Conservation (phyloP, 2,329 filamentous ascomycete species). For the Colletotrichum simmondsii region DNA sequence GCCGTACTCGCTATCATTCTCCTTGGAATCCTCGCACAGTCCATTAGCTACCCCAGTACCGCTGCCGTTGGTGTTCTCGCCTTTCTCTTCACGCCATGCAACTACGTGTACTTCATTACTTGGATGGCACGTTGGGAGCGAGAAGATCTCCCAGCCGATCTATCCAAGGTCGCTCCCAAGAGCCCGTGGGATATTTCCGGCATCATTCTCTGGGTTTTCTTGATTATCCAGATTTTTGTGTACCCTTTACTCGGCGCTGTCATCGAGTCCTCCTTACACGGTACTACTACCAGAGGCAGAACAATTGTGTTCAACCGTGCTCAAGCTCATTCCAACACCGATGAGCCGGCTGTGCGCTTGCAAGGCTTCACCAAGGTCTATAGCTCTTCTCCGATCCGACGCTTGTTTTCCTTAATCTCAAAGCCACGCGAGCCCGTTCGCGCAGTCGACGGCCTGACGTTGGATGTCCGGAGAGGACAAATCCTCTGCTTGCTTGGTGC, state of each 20-base stretch:
- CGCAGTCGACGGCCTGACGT: constrained; percentile 80
- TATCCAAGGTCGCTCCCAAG: constrained; percentile 70
- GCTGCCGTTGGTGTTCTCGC: constrained; percentile 76
- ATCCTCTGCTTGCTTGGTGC: constrained; percentile 89
- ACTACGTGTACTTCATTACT: constrained; percentile 84
- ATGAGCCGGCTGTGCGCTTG: constrained; percentile 73
- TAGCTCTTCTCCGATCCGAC: constrained; percentile 70
- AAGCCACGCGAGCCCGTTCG: constrained; percentile 73
- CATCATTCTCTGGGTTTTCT: constrained; percentile 81
- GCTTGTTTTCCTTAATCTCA: constrained; percentile 57
- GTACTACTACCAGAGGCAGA: constrained; percentile 74
- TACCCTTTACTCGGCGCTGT: constrained; percentile 82
- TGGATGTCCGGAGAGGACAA: constrained; percentile 80
- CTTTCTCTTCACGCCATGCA: constrained; percentile 86
- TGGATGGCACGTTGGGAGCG: constrained; percentile 82
- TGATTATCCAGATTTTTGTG: constrained; percentile 79
- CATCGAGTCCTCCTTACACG: constrained; percentile 80
- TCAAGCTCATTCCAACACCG: constrained; percentile 37
- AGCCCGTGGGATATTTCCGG: constrained; percentile 78
- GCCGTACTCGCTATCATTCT: constrained; percentile 79
- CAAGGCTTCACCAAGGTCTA: constrained; percentile 84
- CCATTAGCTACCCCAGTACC: constrained; percentile 71
- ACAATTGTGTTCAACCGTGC: constrained; percentile 55
- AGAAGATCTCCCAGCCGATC: constrained; percentile 66
- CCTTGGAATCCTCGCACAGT: constrained; percentile 85